These are phyloP conservation scores for Metschnikowia similis DNA, from an alignment of 805 yeast species.

Conservation along the genomic window DNA sequence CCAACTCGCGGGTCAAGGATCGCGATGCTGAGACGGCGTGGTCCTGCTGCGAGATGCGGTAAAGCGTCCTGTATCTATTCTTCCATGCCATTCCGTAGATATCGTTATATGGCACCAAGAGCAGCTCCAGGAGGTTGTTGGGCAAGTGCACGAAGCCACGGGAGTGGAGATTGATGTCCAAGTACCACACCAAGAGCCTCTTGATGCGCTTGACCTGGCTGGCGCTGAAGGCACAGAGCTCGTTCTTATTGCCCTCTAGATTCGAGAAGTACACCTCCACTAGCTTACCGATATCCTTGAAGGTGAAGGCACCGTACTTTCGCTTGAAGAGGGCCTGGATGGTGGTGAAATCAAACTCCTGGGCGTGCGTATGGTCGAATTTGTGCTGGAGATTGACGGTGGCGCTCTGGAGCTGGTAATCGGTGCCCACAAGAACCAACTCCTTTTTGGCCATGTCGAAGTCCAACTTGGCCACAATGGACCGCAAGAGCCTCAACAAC, in stretches of 20 bases:
- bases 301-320: constrained; percentile 25
- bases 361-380: constrained; percentile 24
- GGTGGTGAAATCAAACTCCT: constrained; percentile 29
- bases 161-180: constrained; percentile 30
- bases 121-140: background rate
- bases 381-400: constrained; percentile 34
- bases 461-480: constrained; percentile 37
- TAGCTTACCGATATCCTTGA: constrained; percentile 24
- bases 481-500: constrained; percentile 35
- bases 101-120: constrained; percentile 26
- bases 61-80: constrained; percentile 19
- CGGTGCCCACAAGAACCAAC: constrained; percentile 39
- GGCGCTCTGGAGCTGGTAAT: constrained; percentile 40
- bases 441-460: constrained; percentile 26
- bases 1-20: constrained; percentile 9
- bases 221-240: constrained; percentile 25
- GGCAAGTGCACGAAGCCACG: constrained; percentile 19
- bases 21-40: background rate
- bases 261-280: constrained; percentile 35
- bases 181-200: constrained; percentile 36
- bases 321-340: constrained; percentile 24
- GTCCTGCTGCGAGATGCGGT: constrained; percentile 5
- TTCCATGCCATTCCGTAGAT: constrained; percentile 33
- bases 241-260: constrained; percentile 24
- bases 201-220: constrained; percentile 32